Conservation (phyloP, 2,329 filamentous ascomycete species). For the Rutstroemia sp. region DNA sequence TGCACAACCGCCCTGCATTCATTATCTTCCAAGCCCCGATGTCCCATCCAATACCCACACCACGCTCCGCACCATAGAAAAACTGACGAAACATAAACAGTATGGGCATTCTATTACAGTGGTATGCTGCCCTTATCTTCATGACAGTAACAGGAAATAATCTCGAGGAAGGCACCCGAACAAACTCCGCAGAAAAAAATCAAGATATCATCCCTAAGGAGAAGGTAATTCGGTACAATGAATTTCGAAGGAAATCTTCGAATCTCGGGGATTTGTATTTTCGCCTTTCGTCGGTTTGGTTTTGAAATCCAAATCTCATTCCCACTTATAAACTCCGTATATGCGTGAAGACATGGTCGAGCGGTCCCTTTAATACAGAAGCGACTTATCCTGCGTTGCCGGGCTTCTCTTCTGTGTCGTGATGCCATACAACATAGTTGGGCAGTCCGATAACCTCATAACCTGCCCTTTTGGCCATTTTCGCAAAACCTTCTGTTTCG, state of each 20-base stretch:
- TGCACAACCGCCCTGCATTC: constrained; percentile 2
- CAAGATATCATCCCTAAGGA: constrained; percentile 10
- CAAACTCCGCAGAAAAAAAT: constrained; percentile 3
- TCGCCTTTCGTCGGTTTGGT: constrained; percentile 3
- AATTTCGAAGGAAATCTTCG: constrained; percentile 13
- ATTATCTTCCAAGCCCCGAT: neutral
- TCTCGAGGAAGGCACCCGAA: neutral
- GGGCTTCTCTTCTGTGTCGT: constrained; percentile 91
- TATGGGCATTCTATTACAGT: constrained; percentile 27
- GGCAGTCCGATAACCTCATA: constrained; percentile 88
- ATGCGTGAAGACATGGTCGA: constrained; percentile 27
- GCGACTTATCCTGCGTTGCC: constrained; percentile 50
- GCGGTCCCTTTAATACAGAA: constrained; percentile 18
- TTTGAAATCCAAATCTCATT: constrained; percentile 13
- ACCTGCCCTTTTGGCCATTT: constrained; percentile 95
- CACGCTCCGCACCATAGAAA: neutral
- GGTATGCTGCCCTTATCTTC: constrained; percentile 11
- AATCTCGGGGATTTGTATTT: neutral
- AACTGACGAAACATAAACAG: constrained; percentile 10
- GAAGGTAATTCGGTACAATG: constrained; percentile 17
- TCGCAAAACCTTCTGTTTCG: constrained; percentile 96
- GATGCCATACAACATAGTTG: constrained; percentile 98
- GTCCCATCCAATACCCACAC: neutral
- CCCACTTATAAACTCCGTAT: constrained; percentile 26
- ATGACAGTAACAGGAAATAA: constrained; percentile 10